phyloP scores from a whole-genome alignment of 805 yeast genomes.

The Alloascoidea hylecoeti region DNA sequence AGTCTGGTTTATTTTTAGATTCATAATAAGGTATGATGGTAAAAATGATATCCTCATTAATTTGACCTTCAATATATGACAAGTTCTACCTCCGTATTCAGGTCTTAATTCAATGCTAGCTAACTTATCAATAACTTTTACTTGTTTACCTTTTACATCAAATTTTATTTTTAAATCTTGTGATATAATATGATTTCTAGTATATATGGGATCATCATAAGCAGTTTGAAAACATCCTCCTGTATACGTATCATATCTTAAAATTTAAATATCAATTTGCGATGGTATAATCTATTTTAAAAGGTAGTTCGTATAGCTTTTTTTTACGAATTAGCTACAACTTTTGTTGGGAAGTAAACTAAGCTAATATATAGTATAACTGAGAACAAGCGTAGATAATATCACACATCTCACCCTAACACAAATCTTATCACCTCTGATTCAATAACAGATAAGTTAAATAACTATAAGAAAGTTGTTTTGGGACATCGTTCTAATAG shows the following conservation, averaged over 20 bases:
- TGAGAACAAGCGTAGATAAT: too few species aligned
- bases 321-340: conserved; percentile 16
- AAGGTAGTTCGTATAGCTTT: conserved; percentile 9
- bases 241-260: conserved; percentile 10
- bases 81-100: conserved; percentile 25
- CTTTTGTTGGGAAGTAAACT: too few species aligned
- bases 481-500: too few species aligned
- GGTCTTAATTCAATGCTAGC: conserved; percentile 27
- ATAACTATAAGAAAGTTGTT: too few species aligned
- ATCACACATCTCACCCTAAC: too few species aligned
- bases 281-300: conserved; percentile 14
- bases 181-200: conserved; percentile 11
- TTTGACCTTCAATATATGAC: conserved; percentile 30
- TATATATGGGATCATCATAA: conserved; percentile 12
- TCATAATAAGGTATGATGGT: conserved; percentile 26
- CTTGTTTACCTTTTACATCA: conserved; percentile 7
- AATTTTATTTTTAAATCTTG: conserved; percentile 4
- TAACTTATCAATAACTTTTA: conserved; percentile 24
- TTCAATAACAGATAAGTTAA: too few species aligned
- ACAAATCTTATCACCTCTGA: too few species aligned
- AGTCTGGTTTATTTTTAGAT: conserved; percentile 22
- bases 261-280: conserved; percentile 20
- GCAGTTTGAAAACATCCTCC: conserved; percentile 10
- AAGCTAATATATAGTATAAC: too few species aligned
- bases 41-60: conserved; percentile 26